Conservation (phyloP, 2,329 filamentous ascomycete species). For the Beauveria bassiana region DNA sequence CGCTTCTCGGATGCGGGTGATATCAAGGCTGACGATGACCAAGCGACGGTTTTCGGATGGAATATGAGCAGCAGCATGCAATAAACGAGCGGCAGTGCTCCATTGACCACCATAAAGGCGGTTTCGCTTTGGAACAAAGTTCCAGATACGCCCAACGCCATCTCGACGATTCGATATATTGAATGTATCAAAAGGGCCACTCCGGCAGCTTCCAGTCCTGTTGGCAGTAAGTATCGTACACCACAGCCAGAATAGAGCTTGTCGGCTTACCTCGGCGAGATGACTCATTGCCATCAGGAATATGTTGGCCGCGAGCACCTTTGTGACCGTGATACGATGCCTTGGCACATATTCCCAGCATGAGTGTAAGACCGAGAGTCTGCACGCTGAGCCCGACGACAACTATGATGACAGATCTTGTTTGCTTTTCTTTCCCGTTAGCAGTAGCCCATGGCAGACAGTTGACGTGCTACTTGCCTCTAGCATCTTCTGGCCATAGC, state of each 20-base stretch:
- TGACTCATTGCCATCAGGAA: background rate
- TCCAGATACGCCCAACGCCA: background rate
- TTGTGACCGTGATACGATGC: background rate
- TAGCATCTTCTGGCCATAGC: background rate
- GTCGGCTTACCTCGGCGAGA: background rate
- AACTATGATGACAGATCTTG: background rate
- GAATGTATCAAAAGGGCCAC: background rate
- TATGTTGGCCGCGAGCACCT: background rate
- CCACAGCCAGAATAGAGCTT: background rate
- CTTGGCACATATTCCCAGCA: background rate
- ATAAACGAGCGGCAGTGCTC: background rate
- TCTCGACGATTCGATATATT: slow-evolving; percentile 5
- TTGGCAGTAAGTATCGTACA: background rate
- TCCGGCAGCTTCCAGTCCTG: background rate
- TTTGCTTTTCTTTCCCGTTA: background rate
- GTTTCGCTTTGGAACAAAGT: background rate
- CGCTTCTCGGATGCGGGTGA: background rate
- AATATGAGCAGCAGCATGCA: background rate
- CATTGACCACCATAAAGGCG: slow-evolving; percentile 1
- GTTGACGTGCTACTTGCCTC: background rate
- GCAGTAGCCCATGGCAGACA: background rate
- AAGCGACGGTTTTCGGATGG: background rate
- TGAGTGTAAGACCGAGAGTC: background rate
- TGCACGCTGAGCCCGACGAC: background rate
- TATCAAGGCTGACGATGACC: background rate